Percentiles rank a stretch among this genome's conserved stretches.
These are phyloP conservation scores for Pythium vanterpoolii DNA, from an alignment of 352 stramenopile species.

Conservation along the genomic window DNA sequence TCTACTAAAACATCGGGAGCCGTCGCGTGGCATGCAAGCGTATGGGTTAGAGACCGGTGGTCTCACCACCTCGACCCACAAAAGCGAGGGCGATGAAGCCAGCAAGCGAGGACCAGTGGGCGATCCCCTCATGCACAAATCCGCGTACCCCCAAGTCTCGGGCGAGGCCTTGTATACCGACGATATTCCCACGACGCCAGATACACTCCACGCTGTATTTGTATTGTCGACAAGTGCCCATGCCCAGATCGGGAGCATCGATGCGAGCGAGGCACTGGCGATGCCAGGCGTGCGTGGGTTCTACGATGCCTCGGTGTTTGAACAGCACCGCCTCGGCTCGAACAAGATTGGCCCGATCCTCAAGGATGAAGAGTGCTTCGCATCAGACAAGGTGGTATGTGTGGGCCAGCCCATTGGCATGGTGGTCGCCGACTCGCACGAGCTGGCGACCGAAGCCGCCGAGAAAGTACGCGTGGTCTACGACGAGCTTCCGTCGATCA, in stretches of 20 bases:
- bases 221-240: slow-evolving; percentile 87
- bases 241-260: slow-evolving; percentile 81
- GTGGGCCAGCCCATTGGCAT: slow-evolving; percentile 83
- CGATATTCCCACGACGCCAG: slow-evolving; percentile 87
- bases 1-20: slow-evolving; percentile 46
- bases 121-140: slow-evolving; percentile 91
- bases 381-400: slow-evolving; percentile 58
- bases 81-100: slow-evolving; percentile 33
- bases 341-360: slow-evolving; percentile 83
- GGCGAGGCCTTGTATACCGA: slow-evolving; percentile 95
- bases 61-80: slow-evolving; percentile 60
- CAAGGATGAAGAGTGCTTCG: slow-evolving; percentile 89
- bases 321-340: slow-evolving; percentile 51
- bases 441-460: slow-evolving; percentile 67
- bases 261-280: slow-evolving; percentile 71
- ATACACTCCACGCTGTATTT: slow-evolving; percentile 90
- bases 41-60: slow-evolving; percentile 63
- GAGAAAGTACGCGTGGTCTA: slow-evolving; percentile 89
- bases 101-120: slow-evolving; percentile 75
- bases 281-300: slow-evolving; percentile 89
- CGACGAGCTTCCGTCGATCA: slow-evolving; percentile 83
- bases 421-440: slow-evolving; percentile 78
- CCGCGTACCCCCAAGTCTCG: slow-evolving; percentile 91
- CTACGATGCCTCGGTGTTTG: slow-evolving; percentile 75
- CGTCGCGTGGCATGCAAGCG: slow-evolving; percentile 50